Conservation (phyloP, 495 filamentous ascomycete species). For the Xylaria castorea region DNA sequence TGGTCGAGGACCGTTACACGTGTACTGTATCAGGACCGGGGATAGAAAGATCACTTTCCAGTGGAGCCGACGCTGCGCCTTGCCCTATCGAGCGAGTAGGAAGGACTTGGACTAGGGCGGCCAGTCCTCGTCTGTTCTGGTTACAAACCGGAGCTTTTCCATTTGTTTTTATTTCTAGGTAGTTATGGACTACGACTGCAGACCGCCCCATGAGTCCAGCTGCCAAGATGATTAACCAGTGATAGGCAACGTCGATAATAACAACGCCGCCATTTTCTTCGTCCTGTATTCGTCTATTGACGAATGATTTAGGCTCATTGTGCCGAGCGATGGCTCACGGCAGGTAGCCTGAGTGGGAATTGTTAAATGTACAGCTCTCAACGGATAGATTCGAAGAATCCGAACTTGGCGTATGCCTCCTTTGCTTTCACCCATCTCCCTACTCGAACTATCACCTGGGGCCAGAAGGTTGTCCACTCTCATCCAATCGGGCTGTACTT, state of each 20-base stretch:
- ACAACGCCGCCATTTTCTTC: neutral
- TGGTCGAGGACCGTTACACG: slow-evolving; percentile 26
- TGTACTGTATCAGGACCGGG: slow-evolving; percentile 23
- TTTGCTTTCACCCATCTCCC: neutral
- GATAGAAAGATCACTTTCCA: slow-evolving; percentile 9
- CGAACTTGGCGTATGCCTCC: neutral
- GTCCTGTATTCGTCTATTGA: neutral
- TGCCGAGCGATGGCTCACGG: neutral
- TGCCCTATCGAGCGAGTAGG: neutral
- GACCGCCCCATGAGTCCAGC: neutral
- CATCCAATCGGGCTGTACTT: neutral
- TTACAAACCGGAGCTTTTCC: slow-evolving; percentile 1
- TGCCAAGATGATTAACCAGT: slow-evolving; percentile 1
- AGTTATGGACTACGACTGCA: neutral
- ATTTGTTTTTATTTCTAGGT: slow-evolving; percentile 5
- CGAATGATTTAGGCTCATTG: neutral
- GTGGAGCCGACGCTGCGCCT: slow-evolving; percentile 17
- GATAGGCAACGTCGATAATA: neutral
- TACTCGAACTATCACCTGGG: neutral
- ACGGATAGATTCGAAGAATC: neutral
- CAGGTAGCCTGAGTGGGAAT: neutral
- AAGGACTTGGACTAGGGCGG: neutral
- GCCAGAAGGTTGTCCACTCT: neutral
- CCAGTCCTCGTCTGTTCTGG: slow-evolving; percentile 8
- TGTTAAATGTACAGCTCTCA: neutral